phyloP scores from a whole-genome alignment of 1,139 yeast species.

The Pneumocystis sp. region DNA sequence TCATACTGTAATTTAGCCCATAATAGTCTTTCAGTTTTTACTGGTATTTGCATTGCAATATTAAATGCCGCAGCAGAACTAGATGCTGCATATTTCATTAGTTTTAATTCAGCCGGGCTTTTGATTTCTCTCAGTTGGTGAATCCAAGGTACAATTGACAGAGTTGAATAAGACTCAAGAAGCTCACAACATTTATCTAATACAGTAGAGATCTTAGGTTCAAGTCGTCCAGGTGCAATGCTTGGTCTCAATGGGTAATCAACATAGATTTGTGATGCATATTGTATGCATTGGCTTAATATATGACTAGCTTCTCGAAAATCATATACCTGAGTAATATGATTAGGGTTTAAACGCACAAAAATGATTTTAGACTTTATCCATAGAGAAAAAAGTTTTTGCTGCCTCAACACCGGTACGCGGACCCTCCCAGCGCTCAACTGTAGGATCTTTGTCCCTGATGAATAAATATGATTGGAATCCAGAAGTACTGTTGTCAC shows the following conservation, averaged over 20 bases:
- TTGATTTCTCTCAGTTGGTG: constrained; percentile 53
- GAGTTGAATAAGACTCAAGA: neutral
- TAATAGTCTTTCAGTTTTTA: constrained; percentile 59
- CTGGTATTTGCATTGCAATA: constrained; percentile 48
- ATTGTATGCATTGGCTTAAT: neutral
- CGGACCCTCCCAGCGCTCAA: constrained; percentile 90
- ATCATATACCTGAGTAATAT: neutral
- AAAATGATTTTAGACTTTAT: constrained; percentile 27
- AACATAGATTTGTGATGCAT: neutral
- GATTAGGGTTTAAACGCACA: neutral
- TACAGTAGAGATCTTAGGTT: neutral
- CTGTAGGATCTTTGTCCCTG: constrained; percentile 61
- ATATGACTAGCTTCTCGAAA: neutral
- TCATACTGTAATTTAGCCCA: constrained; percentile 72
- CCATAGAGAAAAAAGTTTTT: constrained; percentile 73
- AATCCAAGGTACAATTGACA: constrained; percentile 33
- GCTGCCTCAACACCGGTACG: constrained; percentile 81
- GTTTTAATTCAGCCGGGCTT: constrained; percentile 56
- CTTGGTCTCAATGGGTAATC: neutral
- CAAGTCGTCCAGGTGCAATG: neutral
- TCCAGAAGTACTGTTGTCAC: constrained; percentile 19
- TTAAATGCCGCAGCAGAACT: constrained; percentile 75
- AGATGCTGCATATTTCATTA: constrained; percentile 70
- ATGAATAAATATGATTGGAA: constrained; percentile 64
- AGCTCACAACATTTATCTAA: neutral